phyloP scores from a whole-genome alignment of 2,329 filamentous ascomycete species.

The Pseudopithomyces maydicus region DNA sequence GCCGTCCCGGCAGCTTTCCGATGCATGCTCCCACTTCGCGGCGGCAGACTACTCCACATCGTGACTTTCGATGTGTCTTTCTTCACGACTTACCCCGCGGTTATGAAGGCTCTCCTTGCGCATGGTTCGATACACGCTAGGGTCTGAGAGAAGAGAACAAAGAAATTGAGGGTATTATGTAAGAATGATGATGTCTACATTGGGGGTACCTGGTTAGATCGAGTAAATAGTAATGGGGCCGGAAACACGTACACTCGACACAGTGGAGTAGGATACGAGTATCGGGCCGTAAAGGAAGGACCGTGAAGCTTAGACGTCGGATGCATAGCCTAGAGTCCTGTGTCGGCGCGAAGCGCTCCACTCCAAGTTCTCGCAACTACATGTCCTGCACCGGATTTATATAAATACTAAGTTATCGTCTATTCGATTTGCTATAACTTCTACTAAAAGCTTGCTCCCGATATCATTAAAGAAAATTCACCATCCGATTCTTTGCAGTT shows the following conservation, averaged over 20 bases:
- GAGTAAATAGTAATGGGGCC: neutral
- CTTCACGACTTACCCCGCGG: too few relatives aligned
- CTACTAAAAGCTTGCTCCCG: neutral
- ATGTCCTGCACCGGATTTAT: neutral
- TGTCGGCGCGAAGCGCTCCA: neutral
- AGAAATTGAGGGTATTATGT: too few relatives aligned
- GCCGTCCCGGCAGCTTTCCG: neutral
- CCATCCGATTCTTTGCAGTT: too few relatives aligned
- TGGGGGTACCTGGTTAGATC: neutral
- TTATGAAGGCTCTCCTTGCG: too few relatives aligned
- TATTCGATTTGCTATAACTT: neutral
- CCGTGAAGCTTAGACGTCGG: neutral
- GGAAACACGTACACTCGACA: neutral
- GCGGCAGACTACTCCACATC: neutral
- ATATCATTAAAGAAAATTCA: too few relatives aligned
- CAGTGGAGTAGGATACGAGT: neutral
- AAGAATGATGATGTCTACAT: too few relatives aligned
- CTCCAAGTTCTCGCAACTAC: neutral
- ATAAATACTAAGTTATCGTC: too few relatives aligned
- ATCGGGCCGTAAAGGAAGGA: neutral
- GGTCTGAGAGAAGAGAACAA: too few relatives aligned
- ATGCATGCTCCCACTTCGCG: neutral
- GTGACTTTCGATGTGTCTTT: neutral
- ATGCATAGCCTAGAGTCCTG: neutral
- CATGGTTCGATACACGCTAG: too few relatives aligned